Evolutionary conservation across 2,329 filamentous ascomycete genomes (phyloP).

Genomic region (Ophiostoma sp.): DNA sequence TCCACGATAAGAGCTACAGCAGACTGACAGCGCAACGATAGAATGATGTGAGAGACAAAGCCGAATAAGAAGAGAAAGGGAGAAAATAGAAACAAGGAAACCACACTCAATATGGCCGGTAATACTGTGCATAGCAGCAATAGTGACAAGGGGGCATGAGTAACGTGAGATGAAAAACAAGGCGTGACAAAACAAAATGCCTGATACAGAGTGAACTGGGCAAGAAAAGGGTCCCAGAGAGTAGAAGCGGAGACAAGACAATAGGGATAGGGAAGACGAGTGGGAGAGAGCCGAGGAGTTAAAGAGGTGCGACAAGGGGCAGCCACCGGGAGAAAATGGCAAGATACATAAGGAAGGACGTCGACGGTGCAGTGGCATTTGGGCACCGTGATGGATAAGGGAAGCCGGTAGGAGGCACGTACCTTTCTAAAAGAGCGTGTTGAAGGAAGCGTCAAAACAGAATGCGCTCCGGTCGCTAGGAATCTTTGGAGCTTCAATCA

Average conservation of each 20-base stretch:
- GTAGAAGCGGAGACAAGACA: neutral
- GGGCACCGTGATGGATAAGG: too few species aligned
- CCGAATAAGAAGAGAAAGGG: neutral
- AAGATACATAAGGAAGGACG: neutral
- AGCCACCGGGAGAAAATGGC: neutral
- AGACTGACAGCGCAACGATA: neutral
- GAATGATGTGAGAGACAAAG: too few species aligned
- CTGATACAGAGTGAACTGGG: neutral
- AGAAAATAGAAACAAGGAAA: neutral
- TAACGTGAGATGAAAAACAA: neutral
- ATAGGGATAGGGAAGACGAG: constrained; percentile 8
- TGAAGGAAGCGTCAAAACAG: neutral
- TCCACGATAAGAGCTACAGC: constrained; percentile 4
- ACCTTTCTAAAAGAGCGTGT: neutral
- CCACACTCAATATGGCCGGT: neutral
- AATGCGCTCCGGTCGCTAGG: neutral
- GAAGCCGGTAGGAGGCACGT: neutral
- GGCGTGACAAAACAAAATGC: neutral
- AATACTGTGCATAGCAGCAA: neutral
- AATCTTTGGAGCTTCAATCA: neutral
- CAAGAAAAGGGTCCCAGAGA: neutral
- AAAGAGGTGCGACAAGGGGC: neutral
- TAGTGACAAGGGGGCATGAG: neutral
- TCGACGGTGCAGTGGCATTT: too few species aligned
- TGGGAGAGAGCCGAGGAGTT: neutral